Conservation (phyloP, 257 asterid genomes). For the Solanum medicagineum region DNA sequence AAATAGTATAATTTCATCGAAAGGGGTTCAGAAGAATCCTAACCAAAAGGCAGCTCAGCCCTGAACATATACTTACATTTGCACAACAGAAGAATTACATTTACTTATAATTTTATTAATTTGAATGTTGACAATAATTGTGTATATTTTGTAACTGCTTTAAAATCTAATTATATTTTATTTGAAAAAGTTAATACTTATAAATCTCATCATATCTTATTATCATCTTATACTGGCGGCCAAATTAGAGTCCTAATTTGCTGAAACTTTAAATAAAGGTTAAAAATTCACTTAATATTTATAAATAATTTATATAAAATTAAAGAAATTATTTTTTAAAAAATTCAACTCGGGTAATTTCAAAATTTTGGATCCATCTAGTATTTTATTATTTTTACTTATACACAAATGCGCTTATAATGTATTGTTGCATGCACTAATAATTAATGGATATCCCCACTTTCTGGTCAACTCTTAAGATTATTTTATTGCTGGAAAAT, state of each 20-base stretch:
- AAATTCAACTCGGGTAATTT: background rate
- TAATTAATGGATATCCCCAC: background rate
- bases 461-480: background rate
- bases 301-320: background rate
- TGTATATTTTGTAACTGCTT: too few species aligned
- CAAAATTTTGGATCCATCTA: background rate
- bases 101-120: too few species aligned
- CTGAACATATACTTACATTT: too few species aligned
- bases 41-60: rapidly evolving
- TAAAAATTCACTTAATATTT: background rate
- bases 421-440: too few species aligned
- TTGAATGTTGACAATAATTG: too few species aligned
- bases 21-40: too few species aligned
- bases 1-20: too few species aligned
- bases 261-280: background rate
- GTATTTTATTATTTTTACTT: too few species aligned
- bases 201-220: background rate
- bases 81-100: too few species aligned
- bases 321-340: too few species aligned
- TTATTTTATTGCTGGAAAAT: background rate
- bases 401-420: background rate
- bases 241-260: background rate
- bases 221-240: background rate
- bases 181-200: background rate
- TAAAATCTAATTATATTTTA: background rate